Base-by-base conservation (phyloP, 805 yeast species). In the Limtongozyma cylindracea region DNA sequence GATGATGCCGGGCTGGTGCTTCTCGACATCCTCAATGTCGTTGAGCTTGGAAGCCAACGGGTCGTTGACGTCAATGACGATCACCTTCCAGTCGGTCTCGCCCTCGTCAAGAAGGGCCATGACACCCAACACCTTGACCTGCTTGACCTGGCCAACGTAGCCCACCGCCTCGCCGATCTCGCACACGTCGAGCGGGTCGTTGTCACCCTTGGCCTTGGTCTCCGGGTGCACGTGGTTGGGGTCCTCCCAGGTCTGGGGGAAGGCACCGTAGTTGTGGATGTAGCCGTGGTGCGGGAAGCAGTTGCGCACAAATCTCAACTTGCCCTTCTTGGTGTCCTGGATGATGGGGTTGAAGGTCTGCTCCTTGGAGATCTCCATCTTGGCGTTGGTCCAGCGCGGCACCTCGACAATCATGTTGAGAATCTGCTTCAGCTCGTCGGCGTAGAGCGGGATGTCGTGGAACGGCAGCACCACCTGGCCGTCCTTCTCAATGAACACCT, bases 231-330 rank as follows among this genome's bases (percentile, higher is more conserved):
- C 36, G 23, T 49, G 51, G 26, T 69, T 61, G n/a, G 91, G 91
- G 39, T 88, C 91, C 47, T 84, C 98, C 96, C 96, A 84, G 3
- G 96, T 84, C 50, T 76, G 91, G 10, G 91, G 82, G 33, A 76
- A 53, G 3, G 91, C 84, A 20, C 93, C 91, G 39, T 77, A 77
- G 46, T 77, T 77, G 43, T 70, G 82, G 25, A 77, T 69, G 42
- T 74, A 76, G 1, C 92, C 92, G 32, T 70, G 70, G 41, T 58
- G 67, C 6, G 92, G 92, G 49, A 69, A 77, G 12, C 74, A 49
- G 46, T 77, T 77, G 34, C 69, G 59, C 16, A 77, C 72, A 34
- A 67, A 77, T 35, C 93, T 51, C 17, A 70, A 58, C 31, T 69
- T 53, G 5, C 76, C 84, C 32, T 74, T 71, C 42, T 69, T 71